A percentile compares a stretch with the other conserved stretches of the same genome.
Conservation (phyloP, 2,329 filamentous ascomycete species). For the Fusarium oxysporum region DNA sequence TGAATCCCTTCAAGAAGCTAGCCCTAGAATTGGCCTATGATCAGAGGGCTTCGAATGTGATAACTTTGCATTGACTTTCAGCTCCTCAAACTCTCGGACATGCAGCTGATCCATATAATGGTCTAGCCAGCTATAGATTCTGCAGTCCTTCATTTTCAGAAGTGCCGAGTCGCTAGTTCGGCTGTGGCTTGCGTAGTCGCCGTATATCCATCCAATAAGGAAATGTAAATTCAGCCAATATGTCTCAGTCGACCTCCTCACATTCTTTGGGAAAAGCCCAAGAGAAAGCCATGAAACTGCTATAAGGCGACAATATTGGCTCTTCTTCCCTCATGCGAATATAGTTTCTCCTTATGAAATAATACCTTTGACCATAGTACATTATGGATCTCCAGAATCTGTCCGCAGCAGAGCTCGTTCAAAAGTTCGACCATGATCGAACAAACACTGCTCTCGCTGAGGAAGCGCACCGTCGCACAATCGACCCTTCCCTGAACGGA, state of each 20-base stretch:
- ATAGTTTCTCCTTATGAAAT: fast-evolving
- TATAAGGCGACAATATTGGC: neutral
- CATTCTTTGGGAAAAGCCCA: neutral
- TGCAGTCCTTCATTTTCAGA: neutral
- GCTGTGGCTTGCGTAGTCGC: neutral
- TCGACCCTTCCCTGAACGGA: fast-evolving
- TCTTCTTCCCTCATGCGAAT: too few species aligned
- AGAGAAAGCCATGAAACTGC: neutral
- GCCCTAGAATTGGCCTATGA: neutral
- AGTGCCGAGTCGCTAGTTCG: neutral
- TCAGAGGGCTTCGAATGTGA: neutral
- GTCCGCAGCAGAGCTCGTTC: neutral
- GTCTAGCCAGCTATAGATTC: neutral
- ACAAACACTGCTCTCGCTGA: neutral
- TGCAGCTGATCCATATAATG: neutral
- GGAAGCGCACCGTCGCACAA: neutral
- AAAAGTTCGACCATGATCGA: neutral
- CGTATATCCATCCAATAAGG: neutral
- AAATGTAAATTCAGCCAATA: neutral
- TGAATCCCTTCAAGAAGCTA: fast-evolving
- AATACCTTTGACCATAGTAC: neutral
- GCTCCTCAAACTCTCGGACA: neutral
- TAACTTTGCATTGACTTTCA: neutral
- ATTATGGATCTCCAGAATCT: neutral
- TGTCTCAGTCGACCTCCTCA: neutral